Conservation (phyloP, 176 grass and related monocot genomes). For the Zoysia japonica region DNA sequence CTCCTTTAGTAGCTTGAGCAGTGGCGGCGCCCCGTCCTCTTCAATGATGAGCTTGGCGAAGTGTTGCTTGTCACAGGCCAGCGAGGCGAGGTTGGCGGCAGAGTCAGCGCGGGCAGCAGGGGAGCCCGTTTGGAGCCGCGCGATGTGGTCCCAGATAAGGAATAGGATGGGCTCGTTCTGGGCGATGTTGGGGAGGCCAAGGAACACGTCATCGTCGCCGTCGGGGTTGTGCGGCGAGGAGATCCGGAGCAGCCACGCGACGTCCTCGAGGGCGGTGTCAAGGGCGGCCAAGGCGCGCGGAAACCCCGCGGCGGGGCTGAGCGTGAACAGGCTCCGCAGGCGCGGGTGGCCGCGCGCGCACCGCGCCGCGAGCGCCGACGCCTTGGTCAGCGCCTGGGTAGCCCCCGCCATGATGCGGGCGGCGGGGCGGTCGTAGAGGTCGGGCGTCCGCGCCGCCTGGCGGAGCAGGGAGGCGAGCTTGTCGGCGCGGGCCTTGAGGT, state of each 20-base stretch:
- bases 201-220: conserved; percentile 40
- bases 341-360: conserved; percentile 65
- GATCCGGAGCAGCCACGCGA: conserved; percentile 79
- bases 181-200: conserved; percentile 69
- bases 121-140: conserved; percentile 57
- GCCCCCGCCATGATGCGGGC: conserved; percentile 58
- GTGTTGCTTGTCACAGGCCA: conserved; percentile 68
- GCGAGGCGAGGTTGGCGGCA: conserved; percentile 60
- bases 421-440: conserved; percentile 87
- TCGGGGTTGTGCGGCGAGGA: conserved; percentile 49
- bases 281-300: conserved; percentile 51
- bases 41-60: conserved; percentile 84
- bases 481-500: conserved; percentile 63
- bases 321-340: conserved; percentile 57
- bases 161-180: conserved; percentile 75
- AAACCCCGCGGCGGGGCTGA: conserved; percentile 69
- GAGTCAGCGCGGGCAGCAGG: conserved; percentile 54
- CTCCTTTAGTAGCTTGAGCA: conserved; percentile 77
- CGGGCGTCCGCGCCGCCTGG: conserved; percentile 68
- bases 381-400: conserved; percentile 55
- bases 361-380: conserved; percentile 46
- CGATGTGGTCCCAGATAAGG: conserved; percentile 76
- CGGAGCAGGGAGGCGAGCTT: conserved; percentile 77
- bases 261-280: conserved; percentile 72
- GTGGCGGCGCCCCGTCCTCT: conserved; percentile 68